Conservation (phyloP, 257 asterid genomes). For the Phtheirospermum japonicum region DNA sequence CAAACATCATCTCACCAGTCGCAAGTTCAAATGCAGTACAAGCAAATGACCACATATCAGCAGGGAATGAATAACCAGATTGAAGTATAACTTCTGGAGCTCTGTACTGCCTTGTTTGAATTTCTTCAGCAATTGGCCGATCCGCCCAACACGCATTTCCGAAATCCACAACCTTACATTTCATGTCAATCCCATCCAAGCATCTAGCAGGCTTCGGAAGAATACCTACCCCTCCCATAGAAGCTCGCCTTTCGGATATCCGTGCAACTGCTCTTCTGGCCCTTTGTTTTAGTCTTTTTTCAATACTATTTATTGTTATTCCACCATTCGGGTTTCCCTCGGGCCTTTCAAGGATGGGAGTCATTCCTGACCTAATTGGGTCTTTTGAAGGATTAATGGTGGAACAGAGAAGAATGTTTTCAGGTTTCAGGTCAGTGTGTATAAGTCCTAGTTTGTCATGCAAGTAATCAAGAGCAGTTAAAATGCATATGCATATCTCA, state of each 20-base stretch:
- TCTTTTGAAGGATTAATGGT: constrained; percentile 89
- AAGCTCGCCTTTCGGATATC: constrained; percentile 65
- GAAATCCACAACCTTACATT: constrained; percentile 93
- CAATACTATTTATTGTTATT: constrained; percentile 49
- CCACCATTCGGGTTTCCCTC: constrained; percentile 77
- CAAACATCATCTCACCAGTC: constrained; percentile 97
- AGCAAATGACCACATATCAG: constrained; percentile 98
- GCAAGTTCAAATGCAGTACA: constrained; percentile 96
- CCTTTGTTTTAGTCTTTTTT: constrained; percentile 85
- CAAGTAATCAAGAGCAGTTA: constrained; percentile 88
- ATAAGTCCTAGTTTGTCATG: constrained; percentile 71
- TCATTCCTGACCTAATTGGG: constrained; percentile 65
- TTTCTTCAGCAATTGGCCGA: constrained; percentile 77
- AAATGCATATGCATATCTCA: constrained; percentile 85
- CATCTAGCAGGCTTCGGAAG: constrained; percentile 61
- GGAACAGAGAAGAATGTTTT: constrained; percentile 76
- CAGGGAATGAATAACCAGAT: constrained; percentile 80
- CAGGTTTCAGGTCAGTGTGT: constrained; percentile 96
- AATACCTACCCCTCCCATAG: constrained; percentile 61
- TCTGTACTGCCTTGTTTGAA: constrained; percentile 97
- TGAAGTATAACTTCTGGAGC: constrained; percentile 94
- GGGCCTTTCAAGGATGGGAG: constrained; percentile 81
- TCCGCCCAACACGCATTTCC: constrained; percentile 99
- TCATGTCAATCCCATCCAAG: constrained; percentile 80
- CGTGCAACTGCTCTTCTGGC: constrained; percentile 96